Evolutionary conservation across 1,284 basidiomycete species (phyloP), one percentile per base, ranked within the genome.

Genomic region (Rhodotorula sp.): DNA sequence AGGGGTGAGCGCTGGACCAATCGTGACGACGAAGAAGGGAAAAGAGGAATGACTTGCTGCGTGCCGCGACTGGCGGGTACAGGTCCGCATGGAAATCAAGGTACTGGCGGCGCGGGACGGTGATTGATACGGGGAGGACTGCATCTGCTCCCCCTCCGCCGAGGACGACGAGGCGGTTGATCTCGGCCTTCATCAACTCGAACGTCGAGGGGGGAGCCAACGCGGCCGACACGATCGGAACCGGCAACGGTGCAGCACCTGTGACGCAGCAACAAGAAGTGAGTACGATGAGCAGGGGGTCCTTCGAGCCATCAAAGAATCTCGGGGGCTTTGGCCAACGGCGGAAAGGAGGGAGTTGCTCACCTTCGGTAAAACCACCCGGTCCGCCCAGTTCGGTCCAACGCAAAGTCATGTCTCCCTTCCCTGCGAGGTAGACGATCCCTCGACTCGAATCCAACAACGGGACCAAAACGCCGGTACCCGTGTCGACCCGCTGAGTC

Each of bases 11-110:
- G 38, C 38, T 43, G 38, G 38, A 12, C 38, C 38, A 43, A 43
- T 10, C 38, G 38, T 43, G 10, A 12, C 2, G 28, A 7, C 2
- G 0, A 21, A 34, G 58, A 66, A 52, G 58, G 12, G 16, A 14
- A 2, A 26, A 12, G 15, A 14, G 8, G 5, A n/a, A 49, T 12
- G 16, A 54, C 67, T 47, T 16, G 69, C 73, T 55, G 28, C 70
- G 60, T 10, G 55, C 31, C 2, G 38, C 6, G 14, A 81, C 74
- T 15, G 81, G 79, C 16, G 83, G 83, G 64, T 79, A 83, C 34
- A 84, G 74, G 59, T 84, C 83, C 4, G 76, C 74, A 63, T 83
- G 81, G 63, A 81, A 84, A 69, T 84, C 83, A 58, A 84, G 79
- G 59, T 83, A 79, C 66, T 82, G 82, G 62, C 83, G 72, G 56